A percentile compares a stretch with the other conserved stretches of the same genome.
Evolutionary conservation across 495 filamentous ascomycete genomes (phyloP).

Genomic region (Recurvomyces mirabilis): DNA sequence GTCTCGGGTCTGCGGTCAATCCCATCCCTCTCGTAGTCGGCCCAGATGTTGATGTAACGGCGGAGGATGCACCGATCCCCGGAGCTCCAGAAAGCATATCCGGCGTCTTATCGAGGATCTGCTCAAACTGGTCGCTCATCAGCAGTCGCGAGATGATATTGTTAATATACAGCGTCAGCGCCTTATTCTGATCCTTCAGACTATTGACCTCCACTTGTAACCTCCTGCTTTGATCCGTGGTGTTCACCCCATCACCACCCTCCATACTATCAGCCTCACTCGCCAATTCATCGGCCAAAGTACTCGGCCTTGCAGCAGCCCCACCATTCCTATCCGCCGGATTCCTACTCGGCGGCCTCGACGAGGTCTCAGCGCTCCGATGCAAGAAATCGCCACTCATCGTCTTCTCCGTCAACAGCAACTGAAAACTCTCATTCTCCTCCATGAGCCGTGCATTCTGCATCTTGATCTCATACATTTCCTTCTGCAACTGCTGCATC

Average conservation of each 20-base stretch:
- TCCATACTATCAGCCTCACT: slow-evolving; percentile 37
- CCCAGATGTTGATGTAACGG: no score
- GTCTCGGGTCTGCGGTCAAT: slow-evolving; percentile 34
- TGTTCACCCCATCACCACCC: slow-evolving; percentile 38
- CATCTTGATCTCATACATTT: slow-evolving; percentile 80
- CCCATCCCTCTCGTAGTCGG: no score
- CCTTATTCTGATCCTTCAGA: slow-evolving; percentile 92
- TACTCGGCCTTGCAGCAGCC: no score
- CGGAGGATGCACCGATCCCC: slow-evolving; percentile 17
- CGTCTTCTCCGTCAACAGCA: slow-evolving; percentile 84
- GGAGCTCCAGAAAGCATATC: slow-evolving; percentile 36
- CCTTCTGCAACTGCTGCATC: slow-evolving; percentile 75
- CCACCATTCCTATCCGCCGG: slow-evolving; percentile 6
- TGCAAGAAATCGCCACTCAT: slow-evolving; percentile 73
- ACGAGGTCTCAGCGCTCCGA: slow-evolving; percentile 12
- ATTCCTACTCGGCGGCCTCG: slow-evolving; percentile 19
- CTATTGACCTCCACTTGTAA: slow-evolving; percentile 68
- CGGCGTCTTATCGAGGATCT: slow-evolving; percentile 69
- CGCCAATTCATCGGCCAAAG: slow-evolving; percentile 78
- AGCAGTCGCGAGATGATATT: slow-evolving; percentile 92
- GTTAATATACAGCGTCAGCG: slow-evolving; percentile 92
- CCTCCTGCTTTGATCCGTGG: slow-evolving; percentile 49
- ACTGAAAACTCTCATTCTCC: slow-evolving; percentile 95
- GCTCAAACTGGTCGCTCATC: slow-evolving; percentile 87
- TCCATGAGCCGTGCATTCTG: slow-evolving; percentile 93